Percentiles rank a stretch among this genome's conserved stretches.
These are phyloP conservation scores for Alternaria arbusti DNA, from an alignment of 2,329 filamentous ascomycete genomes.

Conservation along the genomic window DNA sequence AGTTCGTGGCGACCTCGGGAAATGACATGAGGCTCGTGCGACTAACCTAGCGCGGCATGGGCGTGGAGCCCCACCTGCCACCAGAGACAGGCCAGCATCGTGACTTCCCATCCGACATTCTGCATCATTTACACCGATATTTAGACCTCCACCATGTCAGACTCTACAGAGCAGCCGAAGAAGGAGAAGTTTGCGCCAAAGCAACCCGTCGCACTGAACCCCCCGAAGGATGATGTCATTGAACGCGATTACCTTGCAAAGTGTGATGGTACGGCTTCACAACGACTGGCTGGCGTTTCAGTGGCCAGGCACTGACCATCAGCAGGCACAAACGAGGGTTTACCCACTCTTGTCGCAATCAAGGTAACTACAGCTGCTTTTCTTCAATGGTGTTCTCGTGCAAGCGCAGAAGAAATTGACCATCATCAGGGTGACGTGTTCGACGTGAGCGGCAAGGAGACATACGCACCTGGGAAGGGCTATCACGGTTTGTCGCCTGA, in stretches of 20 bases:
- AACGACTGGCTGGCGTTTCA: background rate
- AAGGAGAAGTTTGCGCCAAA: slow-evolving; percentile 77
- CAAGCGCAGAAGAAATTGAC: slow-evolving; percentile 9
- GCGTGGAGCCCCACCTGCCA: slow-evolving; percentile 24
- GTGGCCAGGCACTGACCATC: background rate
- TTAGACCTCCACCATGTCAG: slow-evolving; percentile 35
- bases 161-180: slow-evolving; percentile 40
- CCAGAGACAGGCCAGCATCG: slow-evolving; percentile 16
- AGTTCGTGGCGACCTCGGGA: background rate
- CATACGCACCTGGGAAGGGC: slow-evolving; percentile 80
- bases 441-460: slow-evolving; percentile 88
- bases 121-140: slow-evolving; percentile 1
- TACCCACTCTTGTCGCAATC: slow-evolving; percentile 66
- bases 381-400: background rate
- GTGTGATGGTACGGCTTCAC: slow-evolving; percentile 72
- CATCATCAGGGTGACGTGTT: slow-evolving; percentile 80
- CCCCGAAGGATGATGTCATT: slow-evolving; percentile 88
- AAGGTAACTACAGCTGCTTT: slow-evolving; percentile 49
- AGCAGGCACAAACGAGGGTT: slow-evolving; percentile 68
- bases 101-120: slow-evolving; percentile 7
- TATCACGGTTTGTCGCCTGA: slow-evolving; percentile 75
- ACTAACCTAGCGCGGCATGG: slow-evolving; percentile 9
- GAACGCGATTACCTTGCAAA: slow-evolving; percentile 78
- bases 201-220: slow-evolving; percentile 73
- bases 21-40: slow-evolving; percentile 3